phyloP scores from a whole-genome alignment of 768 basidiomycete genomes.

The Mycena olivaceomarginata region DNA sequence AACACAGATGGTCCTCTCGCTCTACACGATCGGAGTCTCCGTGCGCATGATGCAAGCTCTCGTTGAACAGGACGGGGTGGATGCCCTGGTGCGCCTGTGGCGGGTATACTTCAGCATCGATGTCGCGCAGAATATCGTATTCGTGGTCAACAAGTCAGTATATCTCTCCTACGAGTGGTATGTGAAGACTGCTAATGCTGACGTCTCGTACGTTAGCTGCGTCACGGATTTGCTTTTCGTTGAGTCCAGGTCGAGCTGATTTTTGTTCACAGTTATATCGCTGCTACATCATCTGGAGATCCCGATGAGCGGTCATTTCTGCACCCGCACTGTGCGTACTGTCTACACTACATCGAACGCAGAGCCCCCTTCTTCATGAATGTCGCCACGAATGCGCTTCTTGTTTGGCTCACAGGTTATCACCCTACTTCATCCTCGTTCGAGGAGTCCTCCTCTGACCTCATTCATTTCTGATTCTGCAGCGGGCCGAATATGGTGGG shows the following conservation, averaged over 20 bases:
- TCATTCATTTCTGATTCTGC: background rate
- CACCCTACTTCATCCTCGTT: too few species aligned
- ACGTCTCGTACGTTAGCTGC: background rate
- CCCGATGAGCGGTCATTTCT: background rate
- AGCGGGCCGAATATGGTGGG: constrained; percentile 3
- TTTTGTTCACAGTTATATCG: background rate
- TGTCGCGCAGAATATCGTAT: constrained; percentile 11
- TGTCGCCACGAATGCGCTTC: background rate
- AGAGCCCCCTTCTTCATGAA: background rate
- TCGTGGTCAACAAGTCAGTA: background rate
- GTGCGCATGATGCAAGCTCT: background rate
- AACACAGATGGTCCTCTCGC: background rate
- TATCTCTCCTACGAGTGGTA: background rate
- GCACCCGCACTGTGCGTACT: background rate
- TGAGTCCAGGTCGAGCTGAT: background rate
- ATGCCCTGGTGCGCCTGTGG: background rate
- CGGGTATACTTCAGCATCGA: background rate
- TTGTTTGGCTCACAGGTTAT: background rate
- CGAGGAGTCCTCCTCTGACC: background rate
- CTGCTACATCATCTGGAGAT: constrained; percentile 6
- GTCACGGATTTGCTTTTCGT: background rate
- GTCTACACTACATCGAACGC: background rate
- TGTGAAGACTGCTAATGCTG: background rate
- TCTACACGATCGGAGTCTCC: background rate
- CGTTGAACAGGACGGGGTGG: background rate